phyloP scores from a whole-genome alignment of 2,329 filamentous ascomycete genomes.

The Albifimbria verrucaria region DNA sequence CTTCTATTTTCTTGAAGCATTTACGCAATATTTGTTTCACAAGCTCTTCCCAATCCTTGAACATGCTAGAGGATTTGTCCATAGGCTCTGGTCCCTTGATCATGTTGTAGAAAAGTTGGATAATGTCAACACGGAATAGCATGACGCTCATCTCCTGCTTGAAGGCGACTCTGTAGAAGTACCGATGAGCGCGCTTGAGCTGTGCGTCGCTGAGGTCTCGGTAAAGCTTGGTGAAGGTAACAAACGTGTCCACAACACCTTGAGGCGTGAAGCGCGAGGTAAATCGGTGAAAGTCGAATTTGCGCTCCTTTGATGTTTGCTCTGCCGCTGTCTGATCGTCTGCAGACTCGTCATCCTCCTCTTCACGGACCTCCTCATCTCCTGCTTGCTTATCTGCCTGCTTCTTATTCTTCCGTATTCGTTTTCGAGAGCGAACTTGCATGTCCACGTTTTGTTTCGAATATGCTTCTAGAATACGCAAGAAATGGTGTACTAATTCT shows the following conservation, averaged over 20 bases:
- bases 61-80: constrained; percentile 62
- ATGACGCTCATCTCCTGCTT: constrained; percentile 90
- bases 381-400: constrained; percentile 39
- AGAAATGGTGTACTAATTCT: constrained; percentile 85
- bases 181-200: constrained; percentile 87
- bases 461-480: constrained; percentile 88
- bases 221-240: constrained; percentile 76
- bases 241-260: constrained; percentile 83
- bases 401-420: constrained; percentile 71
- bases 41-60: constrained; percentile 88
- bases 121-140: constrained; percentile 86
- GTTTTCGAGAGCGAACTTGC: constrained; percentile 80
- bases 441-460: constrained; percentile 93
- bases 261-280: constrained; percentile 78
- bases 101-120: constrained; percentile 84
- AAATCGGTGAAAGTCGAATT: constrained; percentile 90
- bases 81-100: constrained; percentile 83
- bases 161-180: constrained; percentile 90
- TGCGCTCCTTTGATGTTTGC: constrained; percentile 73
- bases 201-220: constrained; percentile 75
- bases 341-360: constrained; percentile 65
- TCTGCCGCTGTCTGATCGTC: constrained; percentile 71
- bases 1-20: constrained; percentile 78
- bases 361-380: constrained; percentile 46
- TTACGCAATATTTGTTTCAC: constrained; percentile 79